These are phyloP conservation scores for Amoeboaphelidium occidentale DNA, from an alignment of 371 early-diverging fungal species.

Conservation along the genomic window DNA sequence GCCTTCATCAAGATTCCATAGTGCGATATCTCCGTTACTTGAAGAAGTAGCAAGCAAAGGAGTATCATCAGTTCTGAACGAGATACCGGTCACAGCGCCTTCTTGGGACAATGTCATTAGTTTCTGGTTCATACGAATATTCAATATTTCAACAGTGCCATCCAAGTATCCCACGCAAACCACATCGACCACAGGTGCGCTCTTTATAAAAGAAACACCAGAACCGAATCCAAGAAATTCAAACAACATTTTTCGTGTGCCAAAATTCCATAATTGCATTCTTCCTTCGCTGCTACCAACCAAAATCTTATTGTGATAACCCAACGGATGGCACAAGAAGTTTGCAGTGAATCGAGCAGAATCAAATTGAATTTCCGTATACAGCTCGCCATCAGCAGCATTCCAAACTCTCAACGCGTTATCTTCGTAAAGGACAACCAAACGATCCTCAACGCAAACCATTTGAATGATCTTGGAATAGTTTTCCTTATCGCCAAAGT, in stretches of 20 bases:
- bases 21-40: conserved; percentile 56
- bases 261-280: conserved; percentile 81
- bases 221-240: conserved; percentile 44
- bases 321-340: conserved; percentile 64
- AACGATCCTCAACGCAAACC: conserved; percentile 39
- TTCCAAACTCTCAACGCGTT: conserved; percentile 56
- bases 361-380: conserved; percentile 50
- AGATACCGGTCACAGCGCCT: conserved; percentile 55
- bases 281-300: conserved; percentile 57
- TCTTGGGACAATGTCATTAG: conserved; percentile 55
- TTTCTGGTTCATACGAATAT: conserved; percentile 43
- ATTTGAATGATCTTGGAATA: conserved; percentile 10
- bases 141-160: conserved; percentile 57
- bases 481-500: conserved; percentile 17
- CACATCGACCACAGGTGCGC: conserved; percentile 78
- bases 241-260: conserved; percentile 46
- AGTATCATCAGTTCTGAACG: conserved; percentile 43
- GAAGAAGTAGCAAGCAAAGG: conserved; percentile 68
- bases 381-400: conserved; percentile 25
- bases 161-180: conserved; percentile 66
- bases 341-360: conserved; percentile 36
- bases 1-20: conserved; percentile 72
- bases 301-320: conserved; percentile 84
- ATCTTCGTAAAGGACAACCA: conserved; percentile 53
- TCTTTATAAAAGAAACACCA: conserved; percentile 45